Percentiles rank a stretch among this genome's conserved stretches.
Conservation (phyloP, 148 eudicot species). For the Silene conica region DNA sequence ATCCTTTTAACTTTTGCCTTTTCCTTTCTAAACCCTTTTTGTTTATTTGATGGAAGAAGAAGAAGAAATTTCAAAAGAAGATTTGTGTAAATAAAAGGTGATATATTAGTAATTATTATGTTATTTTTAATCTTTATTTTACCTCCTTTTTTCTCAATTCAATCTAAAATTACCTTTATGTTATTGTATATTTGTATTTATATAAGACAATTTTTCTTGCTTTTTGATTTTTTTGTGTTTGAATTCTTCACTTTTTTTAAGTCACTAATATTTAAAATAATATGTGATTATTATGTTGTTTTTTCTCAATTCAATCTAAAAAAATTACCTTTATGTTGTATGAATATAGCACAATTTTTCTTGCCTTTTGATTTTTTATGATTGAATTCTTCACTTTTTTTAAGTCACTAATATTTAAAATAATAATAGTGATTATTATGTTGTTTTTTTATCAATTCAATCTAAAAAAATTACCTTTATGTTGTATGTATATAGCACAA, state of each 20-base stretch:
- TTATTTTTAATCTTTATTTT: constrained; percentile 26
- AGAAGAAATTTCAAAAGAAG: background rate
- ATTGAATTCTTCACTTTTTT: background rate
- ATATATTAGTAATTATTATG: constrained; percentile 31
- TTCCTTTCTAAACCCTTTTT: constrained; percentile 28
- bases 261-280: background rate
- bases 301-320: constrained; percentile 26
- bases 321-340: no score
- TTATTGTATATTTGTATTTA: no score
- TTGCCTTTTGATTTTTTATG: constrained; percentile 19
- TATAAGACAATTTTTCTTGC: constrained; percentile 10
- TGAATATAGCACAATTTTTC: constrained; percentile 13
- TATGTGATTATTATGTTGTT: constrained; percentile 29
- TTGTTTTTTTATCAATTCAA: constrained; percentile 29
- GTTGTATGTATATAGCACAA: constrained; percentile 3
- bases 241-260: background rate
- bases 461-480: constrained; percentile 6
- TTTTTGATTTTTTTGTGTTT: constrained; percentile 25
- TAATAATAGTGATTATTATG: constrained; percentile 25
- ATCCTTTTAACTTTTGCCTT: constrained; percentile 31
- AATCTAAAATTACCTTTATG: constrained; percentile 9
- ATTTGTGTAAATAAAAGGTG: constrained; percentile 31
- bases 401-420: background rate
- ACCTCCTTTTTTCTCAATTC: constrained; percentile 27
- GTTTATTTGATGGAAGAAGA: constrained; percentile 29